These are phyloP conservation scores for Lachnellula hyalina DNA, from an alignment of 2,329 filamentous ascomycete genomes.

Conservation along the genomic window DNA sequence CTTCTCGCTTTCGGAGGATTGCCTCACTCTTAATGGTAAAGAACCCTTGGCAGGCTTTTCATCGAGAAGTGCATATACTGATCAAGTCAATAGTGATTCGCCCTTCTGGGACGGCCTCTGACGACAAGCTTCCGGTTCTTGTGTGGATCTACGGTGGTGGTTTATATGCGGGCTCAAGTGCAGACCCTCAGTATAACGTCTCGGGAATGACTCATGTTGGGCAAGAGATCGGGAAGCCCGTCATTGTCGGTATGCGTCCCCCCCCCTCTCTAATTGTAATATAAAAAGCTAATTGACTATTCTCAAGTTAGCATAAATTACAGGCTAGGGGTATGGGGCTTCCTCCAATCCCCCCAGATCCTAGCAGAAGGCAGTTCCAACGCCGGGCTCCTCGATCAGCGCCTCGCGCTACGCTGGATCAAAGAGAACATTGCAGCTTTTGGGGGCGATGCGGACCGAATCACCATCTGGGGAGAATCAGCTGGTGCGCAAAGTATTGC, in stretches of 20 bases:
- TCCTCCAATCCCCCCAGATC: conserved; percentile 54
- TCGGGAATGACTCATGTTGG: conserved; percentile 54
- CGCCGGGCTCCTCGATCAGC: conserved; percentile 57
- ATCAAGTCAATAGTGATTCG: conserved; percentile 33
- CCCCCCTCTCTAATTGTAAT: background rate
- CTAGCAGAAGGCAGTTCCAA: conserved; percentile 54
- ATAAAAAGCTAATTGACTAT: conserved; percentile 1
- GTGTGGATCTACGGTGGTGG: conserved; percentile 58
- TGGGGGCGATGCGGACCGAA: conserved; percentile 35
- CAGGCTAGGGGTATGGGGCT: conserved; percentile 61
- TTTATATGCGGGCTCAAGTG: conserved; percentile 43
- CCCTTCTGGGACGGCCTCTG: conserved; percentile 31
- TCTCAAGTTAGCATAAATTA: conserved; percentile 50
- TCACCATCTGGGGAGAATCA: conserved; percentile 39
- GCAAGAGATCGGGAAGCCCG: conserved; percentile 45
- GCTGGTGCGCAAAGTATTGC: conserved; percentile 51
- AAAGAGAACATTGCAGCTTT: conserved; percentile 29
- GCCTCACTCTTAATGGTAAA: conserved; percentile 37
- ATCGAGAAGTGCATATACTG: background rate
- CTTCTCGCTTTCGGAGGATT: conserved; percentile 43
- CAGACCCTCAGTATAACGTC: conserved; percentile 57
- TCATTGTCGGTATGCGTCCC: conserved; percentile 38
- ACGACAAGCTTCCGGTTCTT: conserved; percentile 36
- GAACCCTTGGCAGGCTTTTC: background rate
- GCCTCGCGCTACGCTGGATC: conserved; percentile 39